These are phyloP conservation scores for Nannochloropsis gaditana DNA, from an alignment of 108 stramenopile genomes.

Conservation along the genomic window DNA sequence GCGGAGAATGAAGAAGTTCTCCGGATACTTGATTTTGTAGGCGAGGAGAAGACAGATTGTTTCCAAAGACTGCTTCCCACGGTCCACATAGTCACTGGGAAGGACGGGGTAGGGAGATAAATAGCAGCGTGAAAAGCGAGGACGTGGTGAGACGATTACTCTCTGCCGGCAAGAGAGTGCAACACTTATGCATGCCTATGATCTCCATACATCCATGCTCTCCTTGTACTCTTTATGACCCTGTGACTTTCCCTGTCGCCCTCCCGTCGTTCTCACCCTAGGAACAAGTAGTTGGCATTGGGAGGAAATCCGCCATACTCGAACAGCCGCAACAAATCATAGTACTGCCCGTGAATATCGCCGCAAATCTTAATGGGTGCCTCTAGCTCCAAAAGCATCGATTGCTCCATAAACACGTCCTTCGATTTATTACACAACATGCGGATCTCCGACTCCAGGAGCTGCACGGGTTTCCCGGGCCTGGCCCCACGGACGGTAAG, in stretches of 20 bases:
- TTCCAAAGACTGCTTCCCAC: conserved; percentile 86
- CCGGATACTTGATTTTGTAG: conserved; percentile 99
- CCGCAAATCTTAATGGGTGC: conserved; percentile 99
- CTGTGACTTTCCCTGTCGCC: background rate
- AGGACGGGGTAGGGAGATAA: background rate
- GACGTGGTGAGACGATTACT: too few species aligned
- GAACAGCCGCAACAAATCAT: conserved; percentile 91
- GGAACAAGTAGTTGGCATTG: conserved; percentile 93
- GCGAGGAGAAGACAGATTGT: conserved; percentile 88
- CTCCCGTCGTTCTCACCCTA: conserved; percentile 55
- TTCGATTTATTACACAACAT: conserved; percentile 60
- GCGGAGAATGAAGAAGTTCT: conserved; percentile 96
- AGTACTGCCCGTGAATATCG: conserved; percentile 96
- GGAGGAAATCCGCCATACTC: conserved; percentile 98
- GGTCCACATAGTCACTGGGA: conserved; percentile 87
- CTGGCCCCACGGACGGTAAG: conserved; percentile 43
- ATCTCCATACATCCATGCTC: background rate
- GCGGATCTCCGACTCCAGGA: conserved; percentile 45
- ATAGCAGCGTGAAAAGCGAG: background rate
- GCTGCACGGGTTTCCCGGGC: conserved; percentile 47
- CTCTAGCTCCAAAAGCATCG: conserved; percentile 93
- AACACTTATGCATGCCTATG: too few species aligned
- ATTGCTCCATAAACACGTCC: conserved; percentile 89
- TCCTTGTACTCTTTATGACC: background rate
- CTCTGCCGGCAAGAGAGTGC: too few species aligned